A percentile compares a stretch with the other conserved stretches of the same genome.
phyloP scores from a whole-genome alignment of 164 flowering plant genomes.

The Stephania japonica region DNA sequence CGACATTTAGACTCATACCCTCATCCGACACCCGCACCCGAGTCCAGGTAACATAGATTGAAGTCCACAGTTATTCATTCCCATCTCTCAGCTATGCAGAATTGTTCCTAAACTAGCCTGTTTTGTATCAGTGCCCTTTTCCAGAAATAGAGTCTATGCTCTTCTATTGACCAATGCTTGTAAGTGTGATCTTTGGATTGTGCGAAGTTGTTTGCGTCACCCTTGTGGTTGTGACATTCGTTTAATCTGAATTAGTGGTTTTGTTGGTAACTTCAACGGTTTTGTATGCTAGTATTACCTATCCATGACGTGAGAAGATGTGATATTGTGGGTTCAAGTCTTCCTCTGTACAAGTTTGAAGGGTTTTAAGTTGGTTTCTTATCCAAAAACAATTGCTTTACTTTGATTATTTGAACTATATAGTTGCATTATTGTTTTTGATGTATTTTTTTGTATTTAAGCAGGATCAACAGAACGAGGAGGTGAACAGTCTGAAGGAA shows the following conservation, averaged over 20 bases:
- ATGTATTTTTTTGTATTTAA: not conserved
- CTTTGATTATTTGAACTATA: not conserved
- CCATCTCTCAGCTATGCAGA: not conserved
- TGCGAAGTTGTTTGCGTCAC: not conserved
- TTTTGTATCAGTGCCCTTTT: not conserved
- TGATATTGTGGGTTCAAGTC: no score
- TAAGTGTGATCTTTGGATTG: not conserved
- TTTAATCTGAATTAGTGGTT: not conserved
- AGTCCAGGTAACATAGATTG: no score
- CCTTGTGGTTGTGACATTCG: not conserved
- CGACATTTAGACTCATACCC: no score
- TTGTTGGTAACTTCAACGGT: not conserved
- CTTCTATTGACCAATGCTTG: not conserved
- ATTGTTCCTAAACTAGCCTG: not conserved
- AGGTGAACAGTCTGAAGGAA: slow-evolving; percentile 45
- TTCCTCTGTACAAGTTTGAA: no score
- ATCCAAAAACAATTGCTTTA: not conserved
- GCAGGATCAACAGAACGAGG: slow-evolving; percentile 17
- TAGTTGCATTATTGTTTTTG: not conserved
- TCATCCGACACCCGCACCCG: no score
- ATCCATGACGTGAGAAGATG: no score
- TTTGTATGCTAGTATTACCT: no score
- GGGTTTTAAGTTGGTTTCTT: no score
- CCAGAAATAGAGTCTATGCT: not conserved
- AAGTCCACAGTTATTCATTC: not conserved